A percentile compares a stretch with the other conserved stretches of the same genome.
Evolutionary conservation across 2,329 filamentous ascomycete genomes (phyloP).

Genomic region (Colletotrichum paranaense): DNA sequence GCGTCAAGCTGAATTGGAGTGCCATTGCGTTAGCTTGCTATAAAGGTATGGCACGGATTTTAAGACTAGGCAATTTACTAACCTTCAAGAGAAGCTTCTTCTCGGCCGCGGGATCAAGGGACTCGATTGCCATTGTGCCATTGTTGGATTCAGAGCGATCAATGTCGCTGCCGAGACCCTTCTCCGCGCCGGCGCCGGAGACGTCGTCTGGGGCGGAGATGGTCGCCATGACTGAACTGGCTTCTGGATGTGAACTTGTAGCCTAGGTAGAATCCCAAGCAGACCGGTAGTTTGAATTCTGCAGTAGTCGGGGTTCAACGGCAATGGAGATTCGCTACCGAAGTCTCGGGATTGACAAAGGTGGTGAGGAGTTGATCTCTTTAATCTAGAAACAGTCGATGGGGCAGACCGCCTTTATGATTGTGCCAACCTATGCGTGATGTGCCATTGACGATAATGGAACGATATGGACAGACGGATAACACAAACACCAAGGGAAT

Average conservation of each 20-base stretch:
- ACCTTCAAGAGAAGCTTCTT: slow-evolving; percentile 43
- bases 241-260: no score
- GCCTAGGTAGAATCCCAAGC: background rate
- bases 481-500: background rate
- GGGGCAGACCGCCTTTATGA: slow-evolving; percentile 26
- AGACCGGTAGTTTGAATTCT: background rate
- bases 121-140: slow-evolving; percentile 32
- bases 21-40: background rate
- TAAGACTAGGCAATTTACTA: background rate
- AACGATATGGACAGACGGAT: background rate
- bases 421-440: background rate
- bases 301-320: background rate
- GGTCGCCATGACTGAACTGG: slow-evolving; percentile 3
- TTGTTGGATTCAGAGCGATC: slow-evolving; percentile 27
- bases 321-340: background rate
- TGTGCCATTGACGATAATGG: background rate
- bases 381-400: background rate
- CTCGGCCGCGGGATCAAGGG: slow-evolving; percentile 44
- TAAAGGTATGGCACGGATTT: background rate
- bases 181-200: slow-evolving; percentile 14
- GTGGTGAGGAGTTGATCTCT: background rate
- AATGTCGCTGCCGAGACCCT: slow-evolving; percentile 20
- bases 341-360: background rate
- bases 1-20: slow-evolving; percentile 39
- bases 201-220: slow-evolving; percentile 8